Evolutionary conservation across 208 protist genomes (phyloP).

Genomic region (Leishmania gerbilli): DNA sequence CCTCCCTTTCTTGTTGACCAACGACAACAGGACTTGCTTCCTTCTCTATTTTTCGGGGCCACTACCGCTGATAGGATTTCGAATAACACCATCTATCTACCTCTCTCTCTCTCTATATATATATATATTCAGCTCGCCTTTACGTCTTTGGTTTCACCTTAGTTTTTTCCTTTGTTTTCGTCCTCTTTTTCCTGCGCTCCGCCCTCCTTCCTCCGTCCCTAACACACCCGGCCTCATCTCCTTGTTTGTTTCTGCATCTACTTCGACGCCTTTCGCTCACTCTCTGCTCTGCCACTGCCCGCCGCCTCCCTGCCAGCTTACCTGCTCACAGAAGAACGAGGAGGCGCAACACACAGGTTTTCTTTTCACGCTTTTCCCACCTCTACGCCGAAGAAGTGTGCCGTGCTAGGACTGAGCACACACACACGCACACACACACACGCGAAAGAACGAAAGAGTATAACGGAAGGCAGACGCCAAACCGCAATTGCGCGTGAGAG

Average conservation of each 20-base stretch:
- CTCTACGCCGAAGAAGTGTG: neutral
- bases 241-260: neutral
- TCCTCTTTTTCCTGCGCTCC: neutral
- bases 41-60: neutral
- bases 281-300: neutral
- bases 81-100: neutral
- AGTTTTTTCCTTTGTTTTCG: neutral
- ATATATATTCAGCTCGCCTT: slow-evolving; percentile 3
- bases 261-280: neutral
- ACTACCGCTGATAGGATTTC: neutral
- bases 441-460: neutral
- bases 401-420: neutral
- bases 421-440: neutral
- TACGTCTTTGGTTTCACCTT: neutral
- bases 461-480: neutral
- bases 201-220: no score
- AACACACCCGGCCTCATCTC: neutral
- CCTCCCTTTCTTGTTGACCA: neutral
- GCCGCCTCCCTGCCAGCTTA: neutral
- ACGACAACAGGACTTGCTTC: neutral
- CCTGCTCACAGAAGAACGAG: neutral
- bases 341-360: neutral
- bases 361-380: neutral
- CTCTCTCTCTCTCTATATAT: neutral
- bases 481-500: neutral